Conservation (phyloP, 495 filamentous ascomycete species). For the Xylaria cubensis region DNA sequence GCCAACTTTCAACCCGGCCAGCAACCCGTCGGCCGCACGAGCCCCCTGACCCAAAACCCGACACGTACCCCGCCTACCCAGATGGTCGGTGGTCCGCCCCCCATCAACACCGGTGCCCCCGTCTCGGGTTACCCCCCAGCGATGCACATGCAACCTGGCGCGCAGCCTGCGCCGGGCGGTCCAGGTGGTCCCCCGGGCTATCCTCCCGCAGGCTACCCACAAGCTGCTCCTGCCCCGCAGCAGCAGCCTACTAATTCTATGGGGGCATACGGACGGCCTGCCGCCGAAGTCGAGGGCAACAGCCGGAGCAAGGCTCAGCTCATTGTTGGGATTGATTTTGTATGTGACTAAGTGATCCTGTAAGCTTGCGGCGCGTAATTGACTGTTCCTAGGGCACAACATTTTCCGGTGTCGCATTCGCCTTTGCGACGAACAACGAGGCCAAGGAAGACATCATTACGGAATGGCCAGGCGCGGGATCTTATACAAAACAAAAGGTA, state of each 20-base stretch:
- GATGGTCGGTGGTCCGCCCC: constrained; percentile 72
- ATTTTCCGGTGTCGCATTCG: constrained; percentile 77
- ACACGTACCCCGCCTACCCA: constrained; percentile 62
- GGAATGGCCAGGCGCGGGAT: constrained; percentile 78
- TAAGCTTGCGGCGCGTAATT: constrained; percentile 3
- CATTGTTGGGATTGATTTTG: constrained; percentile 83
- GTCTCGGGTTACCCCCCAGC: constrained; percentile 60
- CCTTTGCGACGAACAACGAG: constrained; percentile 77
- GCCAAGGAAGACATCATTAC: constrained; percentile 81
- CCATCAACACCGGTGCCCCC: constrained; percentile 70
- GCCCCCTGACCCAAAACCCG: constrained; percentile 54
- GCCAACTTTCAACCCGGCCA: constrained; percentile 65
- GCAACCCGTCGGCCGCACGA: constrained; percentile 57
- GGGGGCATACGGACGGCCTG: constrained; percentile 46
- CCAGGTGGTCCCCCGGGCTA: constrained; percentile 58
- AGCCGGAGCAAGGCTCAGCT: constrained; percentile 81
- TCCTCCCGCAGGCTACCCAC: constrained; percentile 49
- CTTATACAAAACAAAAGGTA: constrained; percentile 80
- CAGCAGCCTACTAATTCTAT: constrained; percentile 44
- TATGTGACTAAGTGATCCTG: constrained; percentile 49
- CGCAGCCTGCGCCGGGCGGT: constrained; percentile 54
- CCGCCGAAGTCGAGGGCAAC: constrained; percentile 85
- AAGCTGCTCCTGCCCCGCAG: constrained; percentile 48
- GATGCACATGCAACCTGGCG: constrained; percentile 58
- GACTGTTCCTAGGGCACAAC: constrained; percentile 65